These are phyloP conservation scores for Biscogniauxia mediterranea DNA, from an alignment of 2,329 filamentous ascomycete genomes.

Conservation along the genomic window DNA sequence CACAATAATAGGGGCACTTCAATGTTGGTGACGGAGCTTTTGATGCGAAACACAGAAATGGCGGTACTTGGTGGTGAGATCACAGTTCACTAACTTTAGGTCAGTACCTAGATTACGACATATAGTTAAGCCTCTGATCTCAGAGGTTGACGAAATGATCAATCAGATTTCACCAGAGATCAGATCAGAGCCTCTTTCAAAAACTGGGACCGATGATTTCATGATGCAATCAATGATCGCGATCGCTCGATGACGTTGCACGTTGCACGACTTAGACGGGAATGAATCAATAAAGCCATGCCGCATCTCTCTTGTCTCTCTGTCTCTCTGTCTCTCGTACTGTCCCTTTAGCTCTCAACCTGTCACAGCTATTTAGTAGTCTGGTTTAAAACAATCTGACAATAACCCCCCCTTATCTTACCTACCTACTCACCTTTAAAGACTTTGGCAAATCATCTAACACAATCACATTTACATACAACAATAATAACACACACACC, in stretches of 20 bases:
- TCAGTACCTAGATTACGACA: not conserved
- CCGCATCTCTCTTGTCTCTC: no score
- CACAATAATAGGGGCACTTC: no score
- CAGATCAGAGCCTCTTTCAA: slow-evolving; percentile 12
- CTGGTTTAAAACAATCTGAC: no score
- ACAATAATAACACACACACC: not conserved
- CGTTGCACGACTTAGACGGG: slow-evolving; percentile 8
- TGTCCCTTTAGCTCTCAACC: no score
- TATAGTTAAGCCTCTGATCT: slow-evolving; percentile 4
- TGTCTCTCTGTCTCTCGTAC: no score
- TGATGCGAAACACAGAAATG: not conserved
- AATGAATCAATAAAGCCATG: no score
- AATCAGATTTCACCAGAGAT: not conserved
- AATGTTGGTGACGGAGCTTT: not conserved
- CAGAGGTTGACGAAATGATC: slow-evolving; percentile 4
- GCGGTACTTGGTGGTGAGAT: not conserved
- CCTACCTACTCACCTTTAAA: no score
- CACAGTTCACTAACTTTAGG: not conserved
- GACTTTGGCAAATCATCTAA: no score
- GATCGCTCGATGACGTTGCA: slow-evolving; percentile 19
- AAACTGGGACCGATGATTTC: slow-evolving; percentile 26
- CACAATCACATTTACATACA: not conserved
- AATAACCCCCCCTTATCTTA: no score
- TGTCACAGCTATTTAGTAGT: no score
- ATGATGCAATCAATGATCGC: slow-evolving; percentile 22